Evolutionary conservation across 225 moss, liverwort and hornwort genomes (phyloP).

Genomic region (Ulota crispa): DNA sequence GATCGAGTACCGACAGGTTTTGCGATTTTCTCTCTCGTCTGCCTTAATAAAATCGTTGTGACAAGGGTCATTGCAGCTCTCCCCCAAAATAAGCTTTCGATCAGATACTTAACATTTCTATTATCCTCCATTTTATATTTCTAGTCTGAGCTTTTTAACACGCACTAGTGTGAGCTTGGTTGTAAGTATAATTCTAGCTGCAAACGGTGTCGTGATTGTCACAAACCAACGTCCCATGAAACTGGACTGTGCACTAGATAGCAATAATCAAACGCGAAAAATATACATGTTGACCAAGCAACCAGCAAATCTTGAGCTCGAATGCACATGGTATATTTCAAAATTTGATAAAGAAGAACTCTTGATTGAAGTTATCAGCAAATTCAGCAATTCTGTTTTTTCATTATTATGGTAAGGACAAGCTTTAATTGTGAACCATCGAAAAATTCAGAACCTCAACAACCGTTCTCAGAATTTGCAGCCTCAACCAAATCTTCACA

Average conservation of each 20-base stretch:
- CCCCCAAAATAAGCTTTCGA: neutral
- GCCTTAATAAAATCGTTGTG: neutral
- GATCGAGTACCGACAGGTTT: too few relatives aligned
- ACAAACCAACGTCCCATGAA: neutral
- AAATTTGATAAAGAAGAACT: neutral
- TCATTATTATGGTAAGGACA: too few relatives aligned
- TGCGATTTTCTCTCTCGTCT: too few relatives aligned
- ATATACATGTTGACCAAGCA: neutral
- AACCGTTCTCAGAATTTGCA: too few relatives aligned
- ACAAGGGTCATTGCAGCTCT: neutral
- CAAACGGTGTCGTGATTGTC: neutral
- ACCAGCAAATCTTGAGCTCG: neutral
- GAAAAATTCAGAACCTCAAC: too few relatives aligned
- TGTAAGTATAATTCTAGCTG: neutral
- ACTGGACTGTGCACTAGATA: neutral
- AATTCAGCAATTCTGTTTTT: too few relatives aligned
- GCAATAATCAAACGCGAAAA: neutral
- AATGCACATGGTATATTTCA: neutral
- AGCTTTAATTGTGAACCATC: too few relatives aligned
- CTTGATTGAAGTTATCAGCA: neutral
- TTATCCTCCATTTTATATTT: neutral
- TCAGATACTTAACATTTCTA: neutral
- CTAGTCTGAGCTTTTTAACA: too few relatives aligned
- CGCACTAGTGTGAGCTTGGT: neutral
- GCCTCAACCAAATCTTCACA: too few relatives aligned